Evolutionary conservation across 768 basidiomycete species (phyloP), one percentile per base, ranked within the genome.

Genomic region (Austroboletus eburneus): DNA sequence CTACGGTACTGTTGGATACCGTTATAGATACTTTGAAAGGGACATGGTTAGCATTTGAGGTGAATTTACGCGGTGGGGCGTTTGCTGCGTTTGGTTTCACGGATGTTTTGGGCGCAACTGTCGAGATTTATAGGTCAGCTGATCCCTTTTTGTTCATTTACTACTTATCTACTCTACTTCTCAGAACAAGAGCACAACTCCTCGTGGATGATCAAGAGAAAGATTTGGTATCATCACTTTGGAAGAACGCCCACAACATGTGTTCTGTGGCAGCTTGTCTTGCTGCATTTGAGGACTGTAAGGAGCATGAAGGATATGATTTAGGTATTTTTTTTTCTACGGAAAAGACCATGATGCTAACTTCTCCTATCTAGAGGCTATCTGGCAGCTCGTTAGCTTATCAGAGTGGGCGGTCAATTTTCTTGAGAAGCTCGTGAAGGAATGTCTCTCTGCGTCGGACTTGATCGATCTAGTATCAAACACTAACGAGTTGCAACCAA

Each of bases 311-410:
- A 46, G 69, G 63, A 17, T 85, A 85, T 55, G 83, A 87, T 55
- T 68, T 86, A 3, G 78, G 87, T 87, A 43, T 67, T 33, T n/a
- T 33, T 44, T 17, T 17, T 27, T 24, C 27, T 37, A 5, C 5
- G 25, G 45, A 20, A 20, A 17, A 22, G 35, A 23, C 38, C 46
- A 50, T 57, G 39, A 4, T 27, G 16, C 35, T 48, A 42, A 56
- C 23, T 7, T 9, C 34, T 34, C 23, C 43, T 47, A 23, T 46
- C 20, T 22, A 91, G 87, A 80, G 43, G 78, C 83, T 29, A 74
- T 80, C 22, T 90, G 88, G 88, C 81, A 85, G 51, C 71, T 90
- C 13, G 76, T 81, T 38, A 77, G 75, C 9, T 57, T 88, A 38
- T 78, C 75, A 1, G 68, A 66, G 8, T 91, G 85, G 86, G 60